phyloP scores from a whole-genome alignment of 2,329 filamentous ascomycete species.

The Aspergillus sclerotialis region DNA sequence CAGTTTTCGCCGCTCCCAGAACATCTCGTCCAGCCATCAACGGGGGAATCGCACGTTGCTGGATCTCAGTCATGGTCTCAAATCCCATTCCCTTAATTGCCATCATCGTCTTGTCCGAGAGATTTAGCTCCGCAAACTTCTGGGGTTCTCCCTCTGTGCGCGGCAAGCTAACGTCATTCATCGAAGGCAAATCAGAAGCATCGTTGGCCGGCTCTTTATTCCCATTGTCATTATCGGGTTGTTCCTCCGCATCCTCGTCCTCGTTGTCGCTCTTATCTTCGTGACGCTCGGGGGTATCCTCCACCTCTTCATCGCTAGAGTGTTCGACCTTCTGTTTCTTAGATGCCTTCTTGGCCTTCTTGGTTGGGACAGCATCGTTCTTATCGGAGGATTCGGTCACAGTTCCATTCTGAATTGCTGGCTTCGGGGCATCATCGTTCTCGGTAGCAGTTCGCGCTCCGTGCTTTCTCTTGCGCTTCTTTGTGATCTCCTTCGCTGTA shows the following conservation, averaged over 20 bases:
- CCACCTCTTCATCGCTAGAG: neutral
- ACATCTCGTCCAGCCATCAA: conserved; percentile 85
- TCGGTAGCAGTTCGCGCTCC: conserved; percentile 17
- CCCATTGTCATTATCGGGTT: conserved; percentile 24
- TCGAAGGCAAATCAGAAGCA: conserved; percentile 46
- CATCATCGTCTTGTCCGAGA: conserved; percentile 82
- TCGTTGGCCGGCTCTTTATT: conserved; percentile 21
- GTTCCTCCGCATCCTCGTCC: conserved; percentile 32
- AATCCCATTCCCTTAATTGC: conserved; percentile 91
- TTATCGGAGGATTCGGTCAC: conserved; percentile 12
- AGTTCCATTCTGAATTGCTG: conserved; percentile 16
- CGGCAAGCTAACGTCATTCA: conserved; percentile 48
- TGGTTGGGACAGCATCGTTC: conserved; percentile 10
- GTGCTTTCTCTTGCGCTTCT: conserved; percentile 43
- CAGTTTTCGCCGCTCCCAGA: conserved; percentile 90
- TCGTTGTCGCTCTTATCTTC: conserved; percentile 26
- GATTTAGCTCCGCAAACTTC: conserved; percentile 71
- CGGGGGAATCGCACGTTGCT: conserved; percentile 78
- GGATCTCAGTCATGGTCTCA: conserved; percentile 91
- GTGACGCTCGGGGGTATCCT: neutral
- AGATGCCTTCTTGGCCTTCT: conserved; percentile 18
- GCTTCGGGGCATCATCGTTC: conserved; percentile 19
- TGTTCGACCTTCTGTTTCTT: conserved; percentile 35
- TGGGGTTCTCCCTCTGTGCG: conserved; percentile 56
- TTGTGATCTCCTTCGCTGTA: conserved; percentile 29